phyloP scores from a whole-genome alignment of 2,329 filamentous ascomycete genomes.

The Cercospora sesami region DNA sequence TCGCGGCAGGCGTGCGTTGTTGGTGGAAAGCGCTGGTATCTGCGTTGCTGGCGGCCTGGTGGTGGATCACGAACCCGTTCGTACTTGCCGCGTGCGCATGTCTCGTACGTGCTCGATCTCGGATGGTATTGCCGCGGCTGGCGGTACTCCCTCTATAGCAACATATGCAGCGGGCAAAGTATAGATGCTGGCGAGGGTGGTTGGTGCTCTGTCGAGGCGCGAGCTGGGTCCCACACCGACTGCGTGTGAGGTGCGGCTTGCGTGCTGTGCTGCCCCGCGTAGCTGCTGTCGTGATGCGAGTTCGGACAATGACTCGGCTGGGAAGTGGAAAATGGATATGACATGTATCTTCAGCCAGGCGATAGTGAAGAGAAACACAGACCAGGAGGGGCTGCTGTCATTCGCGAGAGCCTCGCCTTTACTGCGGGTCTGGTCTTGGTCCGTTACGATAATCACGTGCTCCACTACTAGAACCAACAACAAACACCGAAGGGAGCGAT shows the following conservation, averaged over 20 bases:
- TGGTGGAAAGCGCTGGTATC: background rate
- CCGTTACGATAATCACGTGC: conserved; percentile 1
- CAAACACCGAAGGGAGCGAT: background rate
- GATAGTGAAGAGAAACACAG: conserved; percentile 9
- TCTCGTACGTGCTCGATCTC: background rate
- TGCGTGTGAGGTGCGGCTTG: background rate
- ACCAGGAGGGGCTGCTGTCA: conserved; percentile 11
- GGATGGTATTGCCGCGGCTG: background rate
- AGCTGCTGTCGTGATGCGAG: background rate
- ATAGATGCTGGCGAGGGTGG: background rate
- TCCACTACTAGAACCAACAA: background rate
- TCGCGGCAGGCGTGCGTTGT: background rate
- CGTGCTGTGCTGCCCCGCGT: conserved; percentile 5
- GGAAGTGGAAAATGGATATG: background rate
- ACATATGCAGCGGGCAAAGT: background rate
- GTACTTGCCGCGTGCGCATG: conserved; percentile 7
- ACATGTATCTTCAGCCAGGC: background rate
- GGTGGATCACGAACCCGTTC: background rate
- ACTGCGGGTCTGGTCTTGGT: conserved; percentile 3
- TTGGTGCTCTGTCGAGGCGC: background rate
- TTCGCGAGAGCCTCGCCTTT: conserved; percentile 4
- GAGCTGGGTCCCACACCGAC: conserved; percentile 1
- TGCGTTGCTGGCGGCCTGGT: conserved; percentile 2
- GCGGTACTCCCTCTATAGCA: background rate
- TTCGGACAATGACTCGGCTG: background rate